phyloP scores from a whole-genome alignment of 345 rosid genomes.

The Capsella bursapastoris region DNA sequence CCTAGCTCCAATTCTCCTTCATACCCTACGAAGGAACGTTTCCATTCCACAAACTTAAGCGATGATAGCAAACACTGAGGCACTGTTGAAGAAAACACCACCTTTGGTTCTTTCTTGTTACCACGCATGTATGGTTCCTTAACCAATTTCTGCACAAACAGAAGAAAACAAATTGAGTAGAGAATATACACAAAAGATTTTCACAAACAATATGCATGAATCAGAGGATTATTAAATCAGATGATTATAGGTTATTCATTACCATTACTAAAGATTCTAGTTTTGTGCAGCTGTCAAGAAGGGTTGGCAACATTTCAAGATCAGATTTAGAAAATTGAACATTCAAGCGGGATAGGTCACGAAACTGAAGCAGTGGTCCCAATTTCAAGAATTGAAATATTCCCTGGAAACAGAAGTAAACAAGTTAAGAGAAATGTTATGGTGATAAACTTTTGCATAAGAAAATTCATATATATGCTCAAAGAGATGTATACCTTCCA shows the following conservation, averaged over 20 bases:
- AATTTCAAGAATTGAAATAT: not conserved
- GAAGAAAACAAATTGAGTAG: not conserved
- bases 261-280: not conserved
- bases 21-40: not conserved
- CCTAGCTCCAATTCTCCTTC: not conserved
- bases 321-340: not conserved
- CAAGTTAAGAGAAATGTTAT: not conserved
- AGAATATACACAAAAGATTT: not conserved
- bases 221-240: not conserved
- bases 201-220: no score
- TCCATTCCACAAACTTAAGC: not conserved
- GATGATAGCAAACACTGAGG: not conserved
- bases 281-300: slow-evolving; percentile 1
- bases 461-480: not conserved
- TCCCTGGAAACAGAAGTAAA: not conserved
- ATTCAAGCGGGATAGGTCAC: not conserved
- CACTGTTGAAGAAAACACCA: not conserved
- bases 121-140: not conserved
- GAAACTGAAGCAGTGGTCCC: not conserved
- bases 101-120: not conserved
- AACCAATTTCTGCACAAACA: not conserved
- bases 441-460: not conserved
- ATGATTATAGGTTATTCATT: no score
- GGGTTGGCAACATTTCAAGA: not conserved
- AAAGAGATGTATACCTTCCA: slow-evolving; percentile 25